Conservation (phyloP, 768 basidiomycete genomes). For the Exidia glandulosa region DNA sequence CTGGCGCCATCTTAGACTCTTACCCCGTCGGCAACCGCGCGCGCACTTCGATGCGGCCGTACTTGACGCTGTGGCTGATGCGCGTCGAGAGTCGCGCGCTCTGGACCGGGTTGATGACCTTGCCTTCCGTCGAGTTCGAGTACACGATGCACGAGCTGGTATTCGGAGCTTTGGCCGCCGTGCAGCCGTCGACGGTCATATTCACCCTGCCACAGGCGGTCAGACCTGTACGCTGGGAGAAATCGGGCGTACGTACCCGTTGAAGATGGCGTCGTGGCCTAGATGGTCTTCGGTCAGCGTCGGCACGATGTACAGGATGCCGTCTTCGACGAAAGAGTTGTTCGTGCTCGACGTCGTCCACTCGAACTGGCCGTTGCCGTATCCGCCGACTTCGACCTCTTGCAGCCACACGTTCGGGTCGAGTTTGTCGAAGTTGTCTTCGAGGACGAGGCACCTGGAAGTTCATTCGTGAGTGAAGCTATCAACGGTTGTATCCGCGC, state of each 20-base stretch:
- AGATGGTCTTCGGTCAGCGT: constrained; percentile 70
- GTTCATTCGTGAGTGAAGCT: too few relatives aligned
- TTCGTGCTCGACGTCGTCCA: constrained; percentile 66
- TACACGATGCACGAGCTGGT: constrained; percentile 16
- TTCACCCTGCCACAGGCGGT: constrained; percentile 16
- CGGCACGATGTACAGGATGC: constrained; percentile 71
- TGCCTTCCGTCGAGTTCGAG: constrained; percentile 43
- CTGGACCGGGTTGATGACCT: constrained; percentile 39
- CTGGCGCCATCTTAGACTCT: not conserved
- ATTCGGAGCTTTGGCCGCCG: constrained; percentile 31
- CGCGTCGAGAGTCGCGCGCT: constrained; percentile 26
- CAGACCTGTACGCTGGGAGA: not conserved
- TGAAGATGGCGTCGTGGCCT: constrained; percentile 40
- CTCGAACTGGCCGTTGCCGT: constrained; percentile 74
- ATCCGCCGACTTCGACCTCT: constrained; percentile 74
- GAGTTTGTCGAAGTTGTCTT: constrained; percentile 55
- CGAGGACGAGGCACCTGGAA: constrained; percentile 54
- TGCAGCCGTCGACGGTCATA: constrained; percentile 77
- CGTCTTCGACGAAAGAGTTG: constrained; percentile 67
- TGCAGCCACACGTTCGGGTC: constrained; percentile 51
- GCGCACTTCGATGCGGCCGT: constrained; percentile 28
- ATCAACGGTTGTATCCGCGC: not conserved
- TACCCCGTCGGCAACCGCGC: constrained; percentile 21
- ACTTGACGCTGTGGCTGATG: constrained; percentile 30
- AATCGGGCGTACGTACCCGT: constrained; percentile 33